Evolutionary conservation across 148 eudicot species (phyloP), one percentile per base, ranked within the genome.

Genomic region (Dysphania ambrosioides): DNA sequence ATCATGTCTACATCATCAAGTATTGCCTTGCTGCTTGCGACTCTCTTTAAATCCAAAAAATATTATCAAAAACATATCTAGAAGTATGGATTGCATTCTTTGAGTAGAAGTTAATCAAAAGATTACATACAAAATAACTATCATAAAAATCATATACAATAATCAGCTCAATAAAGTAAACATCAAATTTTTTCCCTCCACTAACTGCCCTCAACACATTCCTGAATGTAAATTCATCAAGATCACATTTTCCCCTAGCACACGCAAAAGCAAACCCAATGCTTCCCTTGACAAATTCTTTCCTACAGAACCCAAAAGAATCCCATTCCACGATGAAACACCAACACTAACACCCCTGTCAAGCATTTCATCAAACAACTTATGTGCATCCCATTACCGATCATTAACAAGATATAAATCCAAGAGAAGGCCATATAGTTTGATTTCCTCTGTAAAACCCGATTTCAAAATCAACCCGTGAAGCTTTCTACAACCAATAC

Each of bases 51-150:
- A n/a, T n/a, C n/a, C n/a, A n/a, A n/a, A n/a, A n/a, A n/a, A n/a
- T n/a, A n/a, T n/a, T 71, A 15, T 81, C 79, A 68, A 95, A 92
- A 38, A 92, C 82, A 35, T 53, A 66, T 78, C 79, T 81, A 30
- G 97, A 93, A 78, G 81, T 79, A 56, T 75, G 79, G 38, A 90
- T 69, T 75, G 91, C 92, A 76, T 82, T 85, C 83, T 89, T 95
- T 0, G 91, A 72, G 74, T 95, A 95, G 79, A 92, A 85, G 75
- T 92, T 91, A 63, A 92, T 87, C 78, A 92, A 76, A 32, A 88
- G 97, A 79, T 92, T 92, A 76, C 92, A 83, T 61, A 83, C 89
- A 76, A 87, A 53, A 53, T 75, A 82, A 69, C 71, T 80, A 56
- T 68, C 40, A 76, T 76, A 82, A 60, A 85, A 83, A 67, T 95